These are phyloP conservation scores for Colletotrichum orbiculare DNA, from an alignment of 2,329 filamentous ascomycete genomes.

Conservation along the genomic window DNA sequence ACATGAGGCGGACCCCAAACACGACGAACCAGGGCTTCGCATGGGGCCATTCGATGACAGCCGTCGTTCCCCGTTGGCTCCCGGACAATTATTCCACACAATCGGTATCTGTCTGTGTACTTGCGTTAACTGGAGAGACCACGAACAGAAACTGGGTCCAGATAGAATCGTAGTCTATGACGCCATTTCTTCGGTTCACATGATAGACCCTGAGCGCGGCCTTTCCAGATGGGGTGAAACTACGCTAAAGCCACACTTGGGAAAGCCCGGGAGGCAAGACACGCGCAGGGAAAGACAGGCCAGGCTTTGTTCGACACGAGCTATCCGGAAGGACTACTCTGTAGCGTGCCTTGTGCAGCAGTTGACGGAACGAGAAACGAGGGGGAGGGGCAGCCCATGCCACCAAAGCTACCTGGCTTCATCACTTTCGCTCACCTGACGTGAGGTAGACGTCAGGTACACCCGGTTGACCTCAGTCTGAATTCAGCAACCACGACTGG, in stretches of 20 bases:
- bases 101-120: background rate
- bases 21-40: conserved; percentile 8
- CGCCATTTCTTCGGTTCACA: conserved; percentile 36
- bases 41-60: conserved; percentile 19
- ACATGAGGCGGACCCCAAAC: conserved; percentile 14
- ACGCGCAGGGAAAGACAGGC: conserved; percentile 26
- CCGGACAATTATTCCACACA: conserved; percentile 6
- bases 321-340: conserved; percentile 5
- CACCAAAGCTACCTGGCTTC: conserved; percentile 3
- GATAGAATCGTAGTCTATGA: conserved; percentile 30
- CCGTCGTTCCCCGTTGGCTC: conserved; percentile 16
- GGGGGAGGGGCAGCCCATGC: conserved; percentile 21
- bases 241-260: conserved; percentile 29
- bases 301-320: conserved; percentile 7
- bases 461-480: background rate
- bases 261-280: conserved; percentile 21
- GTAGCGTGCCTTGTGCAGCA: too few species aligned
- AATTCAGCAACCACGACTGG: conserved; percentile 2
- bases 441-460: conserved; percentile 15
- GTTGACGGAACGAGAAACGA: conserved; percentile 8
- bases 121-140: conserved; percentile 9
- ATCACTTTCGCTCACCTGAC: background rate
- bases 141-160: conserved; percentile 11
- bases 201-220: conserved; percentile 36
- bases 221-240: conserved; percentile 36